Conservation (phyloP, 305 asterid species). For the Solanum hybrid region DNA sequence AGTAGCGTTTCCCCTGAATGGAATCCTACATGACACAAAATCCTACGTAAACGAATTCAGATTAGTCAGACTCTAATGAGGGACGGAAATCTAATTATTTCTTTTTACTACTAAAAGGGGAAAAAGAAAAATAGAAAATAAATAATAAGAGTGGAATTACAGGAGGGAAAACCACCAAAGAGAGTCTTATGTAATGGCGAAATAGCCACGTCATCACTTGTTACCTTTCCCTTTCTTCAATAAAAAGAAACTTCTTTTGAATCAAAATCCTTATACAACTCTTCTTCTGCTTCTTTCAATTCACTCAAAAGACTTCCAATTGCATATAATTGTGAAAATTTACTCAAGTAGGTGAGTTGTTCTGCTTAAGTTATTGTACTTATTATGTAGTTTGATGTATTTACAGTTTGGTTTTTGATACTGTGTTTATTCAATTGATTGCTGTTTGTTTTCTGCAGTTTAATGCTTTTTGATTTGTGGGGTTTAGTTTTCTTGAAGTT, state of each 20-base stretch:
- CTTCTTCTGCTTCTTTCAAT: neutral
- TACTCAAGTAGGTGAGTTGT: neutral
- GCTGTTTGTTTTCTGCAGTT: neutral
- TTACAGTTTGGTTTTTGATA: neutral
- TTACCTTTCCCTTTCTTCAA: slow-evolving; percentile 14
- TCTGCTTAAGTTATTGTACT: neutral
- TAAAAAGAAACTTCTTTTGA: slow-evolving; percentile 7
- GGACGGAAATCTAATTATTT: too few species aligned
- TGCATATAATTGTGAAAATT: neutral
- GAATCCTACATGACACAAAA: too few species aligned
- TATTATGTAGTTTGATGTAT: neutral
- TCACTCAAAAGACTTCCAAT: neutral
- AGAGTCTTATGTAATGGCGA: neutral
- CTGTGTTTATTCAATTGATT: neutral
- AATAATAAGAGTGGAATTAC: slow-evolving; percentile 6
- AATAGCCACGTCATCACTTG: slow-evolving; percentile 11
- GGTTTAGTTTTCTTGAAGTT: neutral
- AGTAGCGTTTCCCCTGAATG: too few species aligned
- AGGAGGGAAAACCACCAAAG: slow-evolving; percentile 6
- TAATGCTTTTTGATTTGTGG: neutral
- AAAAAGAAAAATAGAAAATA: neutral
- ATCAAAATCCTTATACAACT: neutral
- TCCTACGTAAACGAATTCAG: too few species aligned
- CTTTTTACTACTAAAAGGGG: neutral
- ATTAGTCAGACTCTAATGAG: too few species aligned